These are phyloP conservation scores for Podospora sp. DNA, from an alignment of 495 filamentous ascomycete species.

Conservation along the genomic window DNA sequence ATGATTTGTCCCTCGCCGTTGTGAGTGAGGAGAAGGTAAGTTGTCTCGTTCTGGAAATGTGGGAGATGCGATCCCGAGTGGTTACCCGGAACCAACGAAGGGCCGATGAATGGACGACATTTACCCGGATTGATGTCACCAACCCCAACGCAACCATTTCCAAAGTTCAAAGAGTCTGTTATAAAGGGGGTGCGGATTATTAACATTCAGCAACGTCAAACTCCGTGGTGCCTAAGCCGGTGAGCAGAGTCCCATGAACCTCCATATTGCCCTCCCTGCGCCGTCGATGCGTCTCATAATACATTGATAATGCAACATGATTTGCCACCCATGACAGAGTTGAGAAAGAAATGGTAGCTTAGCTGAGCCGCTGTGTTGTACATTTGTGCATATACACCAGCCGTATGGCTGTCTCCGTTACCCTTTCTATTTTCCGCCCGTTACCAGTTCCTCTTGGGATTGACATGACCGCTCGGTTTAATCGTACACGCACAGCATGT, in stretches of 20 bases:
- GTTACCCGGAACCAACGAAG: not conserved
- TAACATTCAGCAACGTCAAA: not conserved
- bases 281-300: conserved; percentile 10
- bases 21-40: not conserved
- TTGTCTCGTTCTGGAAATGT: not conserved
- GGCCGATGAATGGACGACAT: not conserved
- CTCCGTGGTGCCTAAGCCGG: not conserved
- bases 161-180: not conserved
- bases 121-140: conserved; percentile 7
- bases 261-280: not conserved
- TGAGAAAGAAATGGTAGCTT: conserved; percentile 6
- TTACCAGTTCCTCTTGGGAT: not conserved
- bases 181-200: not conserved
- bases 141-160: not conserved
- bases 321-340: not conserved
- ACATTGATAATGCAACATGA: conserved; percentile 10
- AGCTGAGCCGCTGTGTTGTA: conserved; percentile 8
- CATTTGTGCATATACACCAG: conserved; percentile 18
- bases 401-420: conserved; percentile 11
- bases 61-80: conserved; percentile 1
- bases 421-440: conserved; percentile 16
- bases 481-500: not conserved
- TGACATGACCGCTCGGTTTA: not conserved
- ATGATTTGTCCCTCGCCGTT: not conserved
- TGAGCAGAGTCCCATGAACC: not conserved